These are phyloP conservation scores for Raphanus hybrid DNA, from an alignment of 441 rosid species.

Conservation along the genomic window DNA sequence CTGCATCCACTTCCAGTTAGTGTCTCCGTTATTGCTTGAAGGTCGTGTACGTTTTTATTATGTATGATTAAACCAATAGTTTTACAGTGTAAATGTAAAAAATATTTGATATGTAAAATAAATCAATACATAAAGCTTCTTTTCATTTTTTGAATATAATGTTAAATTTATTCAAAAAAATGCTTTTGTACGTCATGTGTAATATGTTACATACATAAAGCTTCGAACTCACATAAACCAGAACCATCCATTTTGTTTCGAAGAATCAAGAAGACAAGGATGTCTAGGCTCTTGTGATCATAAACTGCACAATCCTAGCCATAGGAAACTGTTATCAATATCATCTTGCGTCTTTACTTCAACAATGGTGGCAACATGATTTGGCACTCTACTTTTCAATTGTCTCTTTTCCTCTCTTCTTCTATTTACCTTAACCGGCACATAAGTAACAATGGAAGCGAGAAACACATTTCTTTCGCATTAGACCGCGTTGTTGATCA, in stretches of 20 bases:
- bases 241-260: background rate
- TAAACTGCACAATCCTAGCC: background rate
- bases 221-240: background rate
- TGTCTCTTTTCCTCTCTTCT: background rate
- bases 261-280: background rate
- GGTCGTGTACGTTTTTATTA: background rate
- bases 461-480: background rate
- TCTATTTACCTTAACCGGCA: background rate
- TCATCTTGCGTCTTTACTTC: background rate
- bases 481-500: background rate
- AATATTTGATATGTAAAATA: background rate
- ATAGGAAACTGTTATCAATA: background rate
- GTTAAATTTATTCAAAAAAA: background rate
- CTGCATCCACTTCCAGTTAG: conserved; percentile 20
- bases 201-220: background rate
- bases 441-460: background rate
- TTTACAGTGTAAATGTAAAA: background rate
- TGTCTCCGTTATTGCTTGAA: conserved; percentile 21
- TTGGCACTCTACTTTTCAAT: background rate
- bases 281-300: background rate
- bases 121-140: background rate
- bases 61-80: conserved; percentile 1
- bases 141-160: background rate
- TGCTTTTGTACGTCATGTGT: background rate
- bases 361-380: background rate